Base-by-base conservation (phyloP, 2,329 filamentous ascomycete genomes). In the Nannizzia gypsea region DNA sequence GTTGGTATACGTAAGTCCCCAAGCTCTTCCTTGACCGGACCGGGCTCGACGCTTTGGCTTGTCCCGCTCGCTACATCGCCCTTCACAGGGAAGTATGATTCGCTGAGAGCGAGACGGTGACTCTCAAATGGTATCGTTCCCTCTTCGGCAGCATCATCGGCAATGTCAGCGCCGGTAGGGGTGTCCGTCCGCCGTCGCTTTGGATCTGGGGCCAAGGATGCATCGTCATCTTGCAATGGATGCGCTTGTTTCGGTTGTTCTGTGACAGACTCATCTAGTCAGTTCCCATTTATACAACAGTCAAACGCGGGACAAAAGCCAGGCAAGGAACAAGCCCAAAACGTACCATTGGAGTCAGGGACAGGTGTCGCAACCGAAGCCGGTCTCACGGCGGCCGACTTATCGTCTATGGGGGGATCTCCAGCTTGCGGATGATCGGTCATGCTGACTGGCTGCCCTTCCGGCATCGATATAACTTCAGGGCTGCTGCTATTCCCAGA, bases 161-260 rank as follows among this genome's bases (percentile, higher is more conserved):
- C 55, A n/a, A 64, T 55, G 11, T 67, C 56, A n/a, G 66, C 67
- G 9, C 66, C 67, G 8, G 65, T 62, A 17, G 66, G 67, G 20
- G 70, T 66, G 34, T 67, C 73, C 22, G 70, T 73, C 31, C 73
- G 73, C 24, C 71, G 72, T 63, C 72, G 75, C 66, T 76, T 76
- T 38, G 72, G 66, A 15, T 69, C 70, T 34, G 69, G 71, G 17
- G 71, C 67, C 13, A 72, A 70, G 6, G 56, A 70, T 66, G 1
- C 67, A 67, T 38, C 69, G 34, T 72, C 67, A 26, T 64, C 61
- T 15, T 74, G 71, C 31, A 69, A 61, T 3, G 67, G 63, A 60
- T 71, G 72, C 6, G 66, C 65, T 31, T 66, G 34, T 74, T 59
- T 71, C 66, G 22, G 67, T 26, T 40, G 34, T 56, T 56, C 54